Evolutionary conservation across 495 filamentous ascomycete species (phyloP), one percentile per base, ranked within the genome.

Genomic region (Trichoderma virens): DNA sequence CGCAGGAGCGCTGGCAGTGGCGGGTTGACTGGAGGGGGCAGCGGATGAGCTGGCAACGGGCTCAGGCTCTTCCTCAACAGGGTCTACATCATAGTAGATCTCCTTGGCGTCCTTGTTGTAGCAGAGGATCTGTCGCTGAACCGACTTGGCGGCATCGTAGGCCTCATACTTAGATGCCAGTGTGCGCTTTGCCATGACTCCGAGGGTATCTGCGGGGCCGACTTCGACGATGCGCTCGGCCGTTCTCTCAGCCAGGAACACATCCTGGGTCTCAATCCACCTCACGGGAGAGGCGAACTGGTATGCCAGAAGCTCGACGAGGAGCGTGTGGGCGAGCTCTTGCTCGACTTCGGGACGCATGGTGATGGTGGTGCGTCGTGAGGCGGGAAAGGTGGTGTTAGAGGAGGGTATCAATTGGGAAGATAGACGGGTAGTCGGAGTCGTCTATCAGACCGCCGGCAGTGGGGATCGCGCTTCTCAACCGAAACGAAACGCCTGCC

Each of bases 211-310:
- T 67, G 93, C 92, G 9, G 94, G 94, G 69, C 94, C 94, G 72
- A 99, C 88, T 75, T 99, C 94, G 67, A 99, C 94, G 68, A 99
- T 93, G 67, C 95, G 87, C 82, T 99, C 94, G 20, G 94, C 96
- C 54, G 86, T 87, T 77, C 96, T 93, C 74, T 98, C 93, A 51
- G 87, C 92, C 47, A 99, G 90, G 70, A 99, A 91, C 62, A 99
- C 95, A 92, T 99, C 94, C 79, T 99, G 94, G 8, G 94, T 98
- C 78, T 98, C 94, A 76, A 99, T 99, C 89, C 94, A 99, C 86
- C 94, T 87, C 65, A 99, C 94, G 32, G 94, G 94, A 27, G 92
- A 97, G 69, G 94, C 94, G 76, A 99, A 99, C 75, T 99, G 94
- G 78, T 98, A 98, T 76, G 95, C 95, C 64, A 99, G 86, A 60